phyloP scores from a whole-genome alignment of 257 asterid species.

The Solanum ossicruentum region DNA sequence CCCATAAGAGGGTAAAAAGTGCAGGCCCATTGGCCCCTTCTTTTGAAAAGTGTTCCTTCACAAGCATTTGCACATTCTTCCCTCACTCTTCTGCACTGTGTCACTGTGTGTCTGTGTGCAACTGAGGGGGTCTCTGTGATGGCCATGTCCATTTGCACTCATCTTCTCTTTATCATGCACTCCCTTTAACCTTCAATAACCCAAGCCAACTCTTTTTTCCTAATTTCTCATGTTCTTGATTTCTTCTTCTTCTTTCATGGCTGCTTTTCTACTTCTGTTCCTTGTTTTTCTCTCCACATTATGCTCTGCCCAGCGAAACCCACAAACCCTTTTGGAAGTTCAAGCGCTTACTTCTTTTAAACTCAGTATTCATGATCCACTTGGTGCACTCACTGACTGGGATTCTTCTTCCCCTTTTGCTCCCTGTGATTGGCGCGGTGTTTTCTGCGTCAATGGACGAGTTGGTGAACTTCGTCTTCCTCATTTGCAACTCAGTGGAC shows the following conservation, averaged over 20 bases:
- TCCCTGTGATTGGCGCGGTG: constrained; percentile 80
- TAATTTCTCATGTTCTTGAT: background rate
- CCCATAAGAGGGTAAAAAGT: constrained; percentile 20
- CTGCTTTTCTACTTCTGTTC: constrained; percentile 2
- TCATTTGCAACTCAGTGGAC: constrained; percentile 36
- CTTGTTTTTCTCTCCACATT: constrained; percentile 1
- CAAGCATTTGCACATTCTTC: background rate
- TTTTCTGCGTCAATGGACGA: constrained; percentile 19
- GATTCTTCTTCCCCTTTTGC: constrained; percentile 34
- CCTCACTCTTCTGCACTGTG: background rate
- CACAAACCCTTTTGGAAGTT: constrained; percentile 31
- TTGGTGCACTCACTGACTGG: constrained; percentile 39
- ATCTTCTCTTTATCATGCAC: background rate
- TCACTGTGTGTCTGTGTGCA: background rate
- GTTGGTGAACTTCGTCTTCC: constrained; percentile 54
- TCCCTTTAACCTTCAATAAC: background rate
- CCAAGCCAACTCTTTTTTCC: background rate
- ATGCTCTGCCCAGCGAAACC: constrained; percentile 7
- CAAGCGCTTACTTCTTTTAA: constrained; percentile 37
- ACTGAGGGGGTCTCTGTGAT: constrained; percentile 1
- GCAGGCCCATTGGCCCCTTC: constrained; percentile 9
- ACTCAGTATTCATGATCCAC: constrained; percentile 40
- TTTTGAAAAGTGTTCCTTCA: constrained; percentile 18
- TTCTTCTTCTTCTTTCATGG: background rate
- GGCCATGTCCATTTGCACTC: constrained; percentile 10